Percentiles rank a stretch among this genome's conserved stretches.
phyloP scores from a whole-genome alignment of 805 yeast genomes.

The Torulaspora microellipsoides region DNA sequence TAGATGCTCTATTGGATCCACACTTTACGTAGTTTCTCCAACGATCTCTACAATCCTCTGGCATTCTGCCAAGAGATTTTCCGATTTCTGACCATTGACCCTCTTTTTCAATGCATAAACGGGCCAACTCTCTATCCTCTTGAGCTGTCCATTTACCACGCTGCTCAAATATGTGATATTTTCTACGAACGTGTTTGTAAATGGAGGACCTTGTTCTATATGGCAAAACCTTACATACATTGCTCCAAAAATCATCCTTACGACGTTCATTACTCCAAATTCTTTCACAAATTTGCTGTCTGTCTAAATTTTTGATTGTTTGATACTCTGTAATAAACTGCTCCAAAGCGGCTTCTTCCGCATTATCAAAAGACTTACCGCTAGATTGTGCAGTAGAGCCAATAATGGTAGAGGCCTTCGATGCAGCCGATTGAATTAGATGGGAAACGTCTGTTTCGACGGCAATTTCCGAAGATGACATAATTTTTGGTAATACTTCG shows the following conservation, averaged over 20 bases:
- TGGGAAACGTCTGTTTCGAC: constrained; percentile 37
- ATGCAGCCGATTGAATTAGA: constrained; percentile 41
- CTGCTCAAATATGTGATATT: constrained; percentile 80
- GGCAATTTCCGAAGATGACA: constrained; percentile 13
- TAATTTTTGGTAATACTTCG: constrained; percentile 29
- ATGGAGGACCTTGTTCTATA: constrained; percentile 83
- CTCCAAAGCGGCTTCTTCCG: constrained; percentile 70
- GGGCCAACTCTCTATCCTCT: constrained; percentile 67
- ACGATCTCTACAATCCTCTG: constrained; percentile 94
- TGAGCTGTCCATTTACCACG: constrained; percentile 88
- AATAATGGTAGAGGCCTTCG: constrained; percentile 38
- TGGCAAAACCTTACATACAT: constrained; percentile 72
- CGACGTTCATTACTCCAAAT: constrained; percentile 82
- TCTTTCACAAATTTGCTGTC: constrained; percentile 70
- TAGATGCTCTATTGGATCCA: constrained; percentile 67
- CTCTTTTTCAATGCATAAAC: constrained; percentile 58
- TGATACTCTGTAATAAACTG: constrained; percentile 68
- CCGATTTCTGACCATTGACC: constrained; percentile 92
- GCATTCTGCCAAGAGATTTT: constrained; percentile 79
- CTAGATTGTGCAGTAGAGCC: constrained; percentile 31
- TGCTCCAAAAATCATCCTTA: constrained; percentile 89
- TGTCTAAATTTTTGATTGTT: constrained; percentile 52
- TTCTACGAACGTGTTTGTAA: constrained; percentile 87
- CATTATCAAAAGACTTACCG: constrained; percentile 32
- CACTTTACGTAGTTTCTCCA: constrained; percentile 96